Percentiles rank a stretch among this genome's conserved stretches.
Evolutionary conservation across 2,329 filamentous ascomycete genomes (phyloP).

Genomic region (Pyrenophora seminiperda): DNA sequence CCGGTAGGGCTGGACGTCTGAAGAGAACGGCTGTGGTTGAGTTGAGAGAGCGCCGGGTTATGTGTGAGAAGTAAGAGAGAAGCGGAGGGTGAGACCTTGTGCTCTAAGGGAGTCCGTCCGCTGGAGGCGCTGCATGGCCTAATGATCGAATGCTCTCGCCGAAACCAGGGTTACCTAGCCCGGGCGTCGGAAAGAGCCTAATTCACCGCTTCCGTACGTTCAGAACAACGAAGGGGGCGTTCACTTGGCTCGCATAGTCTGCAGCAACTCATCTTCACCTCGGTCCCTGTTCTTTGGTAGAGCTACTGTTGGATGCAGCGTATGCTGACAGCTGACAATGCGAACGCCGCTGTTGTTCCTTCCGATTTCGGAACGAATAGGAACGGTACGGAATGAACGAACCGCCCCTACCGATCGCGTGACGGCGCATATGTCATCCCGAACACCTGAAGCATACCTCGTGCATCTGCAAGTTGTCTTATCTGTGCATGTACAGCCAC

Average conservation of each 20-base stretch:
- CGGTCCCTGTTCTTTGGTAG: conserved; percentile 1
- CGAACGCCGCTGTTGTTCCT: conserved; percentile 8
- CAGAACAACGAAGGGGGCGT: conserved; percentile 5
- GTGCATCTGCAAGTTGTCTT: background rate
- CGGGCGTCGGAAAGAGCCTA: conserved; percentile 23
- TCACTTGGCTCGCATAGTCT: conserved; percentile 1
- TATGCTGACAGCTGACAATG: background rate
- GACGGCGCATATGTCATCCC: conserved; percentile 1
- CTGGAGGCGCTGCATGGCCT: conserved; percentile 22
- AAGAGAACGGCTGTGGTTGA: conserved; percentile 2
- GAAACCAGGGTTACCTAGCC: conserved; percentile 23
- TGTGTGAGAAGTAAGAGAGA: conserved; percentile 12
- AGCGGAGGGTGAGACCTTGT: conserved; percentile 14
- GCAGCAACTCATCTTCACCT: conserved; percentile 10
- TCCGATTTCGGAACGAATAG: conserved; percentile 26
- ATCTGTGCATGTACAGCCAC: too few relatives aligned
- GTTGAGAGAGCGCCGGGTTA: background rate
- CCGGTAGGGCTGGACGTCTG: background rate
- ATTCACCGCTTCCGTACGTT: conserved; percentile 23
- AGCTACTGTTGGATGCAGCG: conserved; percentile 6
- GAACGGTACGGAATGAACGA: conserved; percentile 13
- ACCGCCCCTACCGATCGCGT: background rate
- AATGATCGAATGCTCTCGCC: conserved; percentile 29
- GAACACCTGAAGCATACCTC: background rate
- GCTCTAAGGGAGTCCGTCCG: conserved; percentile 14